phyloP scores from a whole-genome alignment of 768 basidiomycete genomes.

The Hygrophorus russula region DNA sequence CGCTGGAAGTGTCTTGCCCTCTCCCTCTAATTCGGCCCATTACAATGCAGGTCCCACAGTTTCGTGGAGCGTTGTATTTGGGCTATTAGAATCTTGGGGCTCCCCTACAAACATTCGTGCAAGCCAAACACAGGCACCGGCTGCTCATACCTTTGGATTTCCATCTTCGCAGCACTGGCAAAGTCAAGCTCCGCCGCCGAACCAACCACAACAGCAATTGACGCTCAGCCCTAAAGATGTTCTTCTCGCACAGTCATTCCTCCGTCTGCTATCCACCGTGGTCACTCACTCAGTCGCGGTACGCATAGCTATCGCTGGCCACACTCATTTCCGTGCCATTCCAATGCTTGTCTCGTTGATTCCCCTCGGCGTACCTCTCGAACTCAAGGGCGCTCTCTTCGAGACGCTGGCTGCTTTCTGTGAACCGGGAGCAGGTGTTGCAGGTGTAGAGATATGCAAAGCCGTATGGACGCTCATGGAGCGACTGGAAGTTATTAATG shows the following conservation, averaged over 20 bases:
- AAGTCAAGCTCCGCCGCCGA: conserved; percentile 25
- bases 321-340: conserved; percentile 72
- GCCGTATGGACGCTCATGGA: conserved; percentile 82
- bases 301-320: conserved; percentile 64
- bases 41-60: conserved; percentile 37
- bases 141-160: conserved; percentile 9
- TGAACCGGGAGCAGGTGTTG: conserved; percentile 59
- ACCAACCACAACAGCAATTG: conserved; percentile 34
- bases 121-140: conserved; percentile 28
- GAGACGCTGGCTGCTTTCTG: conserved; percentile 77
- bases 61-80: conserved; percentile 73
- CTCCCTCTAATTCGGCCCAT: conserved; percentile 25
- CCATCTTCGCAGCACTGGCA: conserved; percentile 17
- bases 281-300: conserved; percentile 67
- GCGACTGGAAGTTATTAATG: conserved; percentile 71
- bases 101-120: conserved; percentile 14
- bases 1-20: conserved; percentile 43
- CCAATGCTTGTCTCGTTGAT: conserved; percentile 70
- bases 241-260: conserved; percentile 68
- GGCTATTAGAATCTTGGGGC: conserved; percentile 66
- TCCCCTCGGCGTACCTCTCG: conserved; percentile 75
- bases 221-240: conserved; percentile 61
- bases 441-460: conserved; percentile 72
- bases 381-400: conserved; percentile 80
- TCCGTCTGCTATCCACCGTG: conserved; percentile 67